Evolutionary conservation across 805 yeast species (phyloP).

Genomic region (Candida gorgasii): DNA sequence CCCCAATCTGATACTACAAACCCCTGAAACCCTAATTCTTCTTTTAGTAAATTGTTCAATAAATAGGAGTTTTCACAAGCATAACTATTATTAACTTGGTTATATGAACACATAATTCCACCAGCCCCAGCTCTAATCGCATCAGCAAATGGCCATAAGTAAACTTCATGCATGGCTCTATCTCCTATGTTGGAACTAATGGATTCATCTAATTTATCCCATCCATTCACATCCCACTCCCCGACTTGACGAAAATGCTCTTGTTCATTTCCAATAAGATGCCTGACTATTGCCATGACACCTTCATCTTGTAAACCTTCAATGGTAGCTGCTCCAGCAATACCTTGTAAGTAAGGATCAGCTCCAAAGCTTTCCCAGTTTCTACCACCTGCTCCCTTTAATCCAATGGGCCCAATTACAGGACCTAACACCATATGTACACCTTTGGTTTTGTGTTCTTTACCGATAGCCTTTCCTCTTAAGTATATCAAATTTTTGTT

Average conservation of each 20-base stretch:
- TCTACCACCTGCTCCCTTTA: slow-evolving; percentile 63
- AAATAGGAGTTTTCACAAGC: slow-evolving; percentile 61
- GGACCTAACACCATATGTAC: slow-evolving; percentile 60
- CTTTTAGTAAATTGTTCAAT: slow-evolving; percentile 56
- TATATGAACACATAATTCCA: slow-evolving; percentile 62
- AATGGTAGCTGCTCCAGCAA: slow-evolving; percentile 51
- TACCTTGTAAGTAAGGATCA: slow-evolving; percentile 62
- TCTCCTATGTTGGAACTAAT: slow-evolving; percentile 59
- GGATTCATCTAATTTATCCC: slow-evolving; percentile 43
- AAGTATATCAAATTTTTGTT: slow-evolving; percentile 51
- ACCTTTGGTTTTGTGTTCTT: slow-evolving; percentile 55
- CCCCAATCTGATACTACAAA: slow-evolving; percentile 69
- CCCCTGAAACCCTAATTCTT: slow-evolving; percentile 66
- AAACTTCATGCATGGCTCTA: slow-evolving; percentile 60
- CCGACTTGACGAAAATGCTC: slow-evolving; percentile 57
- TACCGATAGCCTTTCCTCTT: slow-evolving; percentile 58
- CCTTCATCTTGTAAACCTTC: slow-evolving; percentile 60
- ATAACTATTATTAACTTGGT: slow-evolving; percentile 54
- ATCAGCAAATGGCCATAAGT: slow-evolving; percentile 68
- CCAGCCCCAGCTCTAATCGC: slow-evolving; percentile 61
- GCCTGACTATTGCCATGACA: slow-evolving; percentile 57
- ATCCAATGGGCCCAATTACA: slow-evolving; percentile 59
- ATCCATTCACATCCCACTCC: slow-evolving; percentile 49
- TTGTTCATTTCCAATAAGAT: slow-evolving; percentile 62
- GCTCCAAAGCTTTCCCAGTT: slow-evolving; percentile 66